Evolutionary conservation across 2,329 filamentous ascomycete genomes (phyloP), one percentile per base, ranked within the genome.

Genomic region (Keithomyces neogunnii): DNA sequence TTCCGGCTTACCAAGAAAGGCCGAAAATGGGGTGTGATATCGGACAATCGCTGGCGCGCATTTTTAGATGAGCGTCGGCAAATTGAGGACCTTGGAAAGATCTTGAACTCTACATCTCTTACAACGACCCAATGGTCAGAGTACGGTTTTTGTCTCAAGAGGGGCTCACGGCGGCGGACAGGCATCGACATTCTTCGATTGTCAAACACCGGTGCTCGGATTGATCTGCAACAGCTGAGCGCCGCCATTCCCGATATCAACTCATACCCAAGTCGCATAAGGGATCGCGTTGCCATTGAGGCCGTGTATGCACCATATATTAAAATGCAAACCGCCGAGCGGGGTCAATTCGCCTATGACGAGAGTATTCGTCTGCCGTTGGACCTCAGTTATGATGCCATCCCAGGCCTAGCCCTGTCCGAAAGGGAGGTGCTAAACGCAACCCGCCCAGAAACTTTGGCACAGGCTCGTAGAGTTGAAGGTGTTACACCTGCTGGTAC

Each of bases 301-400:
- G 86, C 86, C 11, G 75, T 81, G 3, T 99, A 99, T 66, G 89
- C 87, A 1, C 92, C 92, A 0, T 96, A 96, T 65, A 84, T 96
- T 38, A 77, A 76, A 45, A 80, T 83, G 60, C 90, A 97, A 66
- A 75, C 76, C 30, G 75, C 77, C 3, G 77, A 84, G 53, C 85
- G 85, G 26, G 76, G 77, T 33, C 76, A 78, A 5, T 86, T 95
- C 65, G 73, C 82, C 53, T 81, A 83, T 48, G 92, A 97, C 62
- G 93, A 96, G 66, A 75, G 74, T 6, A 69, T 96, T 11, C 72
- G 73, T 11, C 70, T 99, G 10, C 89, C 92, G 0, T 58, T 75
- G 0, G 82, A 90, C 57, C 66, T 97, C 11, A 83, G 96, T 60
- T 99, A 96, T 61, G 76, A 81, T 43, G 61, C 68, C 10, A 77